These are phyloP conservation scores for Fusarium sp. DNA, from an alignment of 2,329 filamentous ascomycete genomes.

Conservation along the genomic window DNA sequence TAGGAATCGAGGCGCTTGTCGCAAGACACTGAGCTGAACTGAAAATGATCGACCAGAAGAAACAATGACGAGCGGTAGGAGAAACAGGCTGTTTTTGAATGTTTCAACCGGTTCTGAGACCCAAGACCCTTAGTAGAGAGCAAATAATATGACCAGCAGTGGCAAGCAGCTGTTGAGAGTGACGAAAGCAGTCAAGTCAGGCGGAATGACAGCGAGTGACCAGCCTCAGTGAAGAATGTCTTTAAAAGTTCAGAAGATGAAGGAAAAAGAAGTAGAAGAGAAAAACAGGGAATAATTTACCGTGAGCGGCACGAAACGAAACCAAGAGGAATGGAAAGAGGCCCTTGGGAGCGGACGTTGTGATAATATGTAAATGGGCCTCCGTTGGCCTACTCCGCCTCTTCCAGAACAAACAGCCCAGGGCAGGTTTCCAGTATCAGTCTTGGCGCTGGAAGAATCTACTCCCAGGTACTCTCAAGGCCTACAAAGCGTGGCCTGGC, in stretches of 20 bases:
- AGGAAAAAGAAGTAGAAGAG: slow-evolving; percentile 14
- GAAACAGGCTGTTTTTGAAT: slow-evolving; percentile 36
- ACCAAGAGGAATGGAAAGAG: slow-evolving; percentile 38
- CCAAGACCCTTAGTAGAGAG: slow-evolving; percentile 20
- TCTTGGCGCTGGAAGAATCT: slow-evolving; percentile 20
- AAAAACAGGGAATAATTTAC: slow-evolving; percentile 21
- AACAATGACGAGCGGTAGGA: slow-evolving; percentile 17
- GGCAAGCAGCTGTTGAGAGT: slow-evolving; percentile 24
- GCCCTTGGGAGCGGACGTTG: slow-evolving; percentile 36
- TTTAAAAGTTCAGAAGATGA: slow-evolving; percentile 16
- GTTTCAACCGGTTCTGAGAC: slow-evolving; percentile 33
- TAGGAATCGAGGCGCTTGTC: slow-evolving; percentile 31
- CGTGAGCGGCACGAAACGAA: slow-evolving; percentile 26
- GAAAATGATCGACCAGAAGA: slow-evolving; percentile 34
- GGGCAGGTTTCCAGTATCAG: neutral
- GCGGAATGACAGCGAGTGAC: slow-evolving; percentile 20
- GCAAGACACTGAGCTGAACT: slow-evolving; percentile 29
- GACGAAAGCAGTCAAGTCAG: slow-evolving; percentile 20
- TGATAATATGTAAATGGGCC: slow-evolving; percentile 45
- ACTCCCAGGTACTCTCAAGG: neutral
- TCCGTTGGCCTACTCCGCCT: slow-evolving; percentile 3
- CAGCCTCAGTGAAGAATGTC: slow-evolving; percentile 40
- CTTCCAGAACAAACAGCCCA: no score
- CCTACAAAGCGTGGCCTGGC: neutral
- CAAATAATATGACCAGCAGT: slow-evolving; percentile 19